These are phyloP conservation scores for Biscogniauxia sp. DNA, from an alignment of 2,329 filamentous ascomycete genomes.

Conservation along the genomic window DNA sequence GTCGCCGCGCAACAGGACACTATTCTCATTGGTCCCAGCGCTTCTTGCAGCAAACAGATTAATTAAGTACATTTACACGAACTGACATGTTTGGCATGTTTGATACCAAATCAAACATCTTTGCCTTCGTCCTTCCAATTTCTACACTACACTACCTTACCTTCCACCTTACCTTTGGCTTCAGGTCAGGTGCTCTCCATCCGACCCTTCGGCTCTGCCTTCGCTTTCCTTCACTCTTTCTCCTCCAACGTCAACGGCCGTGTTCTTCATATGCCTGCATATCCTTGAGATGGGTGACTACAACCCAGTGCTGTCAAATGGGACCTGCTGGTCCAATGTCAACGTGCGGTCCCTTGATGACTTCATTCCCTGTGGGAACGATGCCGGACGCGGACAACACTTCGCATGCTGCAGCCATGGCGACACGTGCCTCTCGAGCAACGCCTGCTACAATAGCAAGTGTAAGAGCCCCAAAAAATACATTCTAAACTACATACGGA, in stretches of 20 bases:
- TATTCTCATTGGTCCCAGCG: neutral
- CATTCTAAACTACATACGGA: neutral
- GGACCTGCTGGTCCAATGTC: slow-evolving; percentile 19
- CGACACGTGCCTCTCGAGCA: slow-evolving; percentile 19
- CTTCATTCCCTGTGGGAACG: slow-evolving; percentile 25
- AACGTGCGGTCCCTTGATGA: slow-evolving; percentile 10
- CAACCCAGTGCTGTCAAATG: slow-evolving; percentile 17
- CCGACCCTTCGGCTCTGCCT: too few relatives aligned
- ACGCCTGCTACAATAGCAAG: slow-evolving; percentile 18
- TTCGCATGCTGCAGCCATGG: slow-evolving; percentile 22
- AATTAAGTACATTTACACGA: neutral
- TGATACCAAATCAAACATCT: neutral
- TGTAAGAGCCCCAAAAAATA: slow-evolving; percentile 10
- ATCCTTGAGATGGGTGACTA: slow-evolving; percentile 7
- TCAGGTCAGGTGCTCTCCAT: too few relatives aligned
- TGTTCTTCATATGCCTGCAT: neutral
- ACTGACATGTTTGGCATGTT: too few relatives aligned
- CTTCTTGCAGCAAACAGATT: neutral
- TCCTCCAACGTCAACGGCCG: too few relatives aligned
- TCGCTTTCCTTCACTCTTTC: too few relatives aligned
- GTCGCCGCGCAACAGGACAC: neutral
- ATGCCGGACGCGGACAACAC: slow-evolving; percentile 9
- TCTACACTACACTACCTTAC: neutral
- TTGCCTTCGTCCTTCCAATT: neutral
- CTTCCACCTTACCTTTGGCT: neutral